Evolutionary conservation across 805 yeast species (phyloP), one percentile per base, ranked within the genome.

Genomic region (Candida sakaeoensis): DNA sequence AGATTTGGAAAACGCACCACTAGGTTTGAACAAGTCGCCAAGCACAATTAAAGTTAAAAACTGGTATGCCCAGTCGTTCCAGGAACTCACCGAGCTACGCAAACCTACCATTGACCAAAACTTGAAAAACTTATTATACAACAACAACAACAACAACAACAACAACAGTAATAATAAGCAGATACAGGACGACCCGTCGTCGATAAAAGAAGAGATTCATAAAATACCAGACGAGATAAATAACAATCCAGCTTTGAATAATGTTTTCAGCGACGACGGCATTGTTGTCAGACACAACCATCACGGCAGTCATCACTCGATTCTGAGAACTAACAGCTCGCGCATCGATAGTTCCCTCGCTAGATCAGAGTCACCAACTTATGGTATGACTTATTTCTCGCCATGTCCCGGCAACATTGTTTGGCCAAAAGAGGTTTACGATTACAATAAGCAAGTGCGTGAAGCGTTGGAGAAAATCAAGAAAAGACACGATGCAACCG

Each of bases 21-120:
- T 80, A 49, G 89, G 87, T 0, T 69, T 89, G 40, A 74, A 72
- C 49, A 70, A 79, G 22, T 82, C 82, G 79, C 87, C 88, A 1
- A 79, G 88, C 2, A 86, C 90, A 36, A 66, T 75, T 37, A 74
- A 80, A 47, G 96, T 88, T 13, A 75, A 81, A 44, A 79, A 87
- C 55, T 89, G 96, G 96, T 89, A 88, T 57, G 90, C 90, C 1
- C 93, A 87, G 57, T 81, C 91, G 7, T 89, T 89, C 59, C 89
- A 87, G 51, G 91, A 88, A 55, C 72, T 88, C 48, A 78, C 83
- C n/a, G 58, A 71, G 9, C 61, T 89, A 31, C 76, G 79, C 9
- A 72, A 74, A 42, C 91, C 91, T 1, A 54, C 52, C 23, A 65
- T 81, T 33, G 63, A 66, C 34, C 66, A 57, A 13, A 72, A 70